phyloP scores from a whole-genome alignment of 805 yeast genomes.

The Candida germanica region DNA sequence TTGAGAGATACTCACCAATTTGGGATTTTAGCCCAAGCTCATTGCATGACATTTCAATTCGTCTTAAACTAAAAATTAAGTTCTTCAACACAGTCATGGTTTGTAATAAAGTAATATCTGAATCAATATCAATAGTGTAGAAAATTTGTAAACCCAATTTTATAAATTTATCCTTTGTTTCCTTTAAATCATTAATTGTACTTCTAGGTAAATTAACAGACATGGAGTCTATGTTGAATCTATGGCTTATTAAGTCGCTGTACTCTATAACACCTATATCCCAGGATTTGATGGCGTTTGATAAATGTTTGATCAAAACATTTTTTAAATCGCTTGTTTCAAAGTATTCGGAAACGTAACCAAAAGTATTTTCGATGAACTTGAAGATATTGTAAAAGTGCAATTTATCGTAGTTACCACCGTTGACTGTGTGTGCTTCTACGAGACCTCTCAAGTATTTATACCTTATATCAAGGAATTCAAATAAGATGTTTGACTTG shows the following conservation, averaged over 20 bases:
- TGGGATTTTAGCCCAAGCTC: constrained; percentile 16
- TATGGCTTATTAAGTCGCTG: not conserved
- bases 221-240: constrained; percentile 7
- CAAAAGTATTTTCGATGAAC: constrained; percentile 34
- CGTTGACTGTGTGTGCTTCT: not conserved
- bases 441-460: constrained; percentile 14
- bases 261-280: constrained; percentile 1
- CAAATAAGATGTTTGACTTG: constrained; percentile 18
- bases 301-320: constrained; percentile 3
- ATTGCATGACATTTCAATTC: constrained; percentile 17
- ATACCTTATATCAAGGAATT: constrained; percentile 23
- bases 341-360: constrained; percentile 23
- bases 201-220: constrained; percentile 6
- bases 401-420: constrained; percentile 10
- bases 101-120: not conserved
- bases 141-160: constrained; percentile 1
- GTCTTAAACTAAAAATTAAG: constrained; percentile 22
- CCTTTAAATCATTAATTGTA: constrained; percentile 8
- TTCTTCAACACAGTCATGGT: constrained; percentile 21
- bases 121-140: not conserved
- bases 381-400: constrained; percentile 28
- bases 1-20: constrained; percentile 10
- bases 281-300: constrained; percentile 25
- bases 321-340: constrained; percentile 8
- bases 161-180: constrained; percentile 7